Evolutionary conservation across 2,329 filamentous ascomycete species (phyloP).

Genomic region (Aspergillus sp.): DNA sequence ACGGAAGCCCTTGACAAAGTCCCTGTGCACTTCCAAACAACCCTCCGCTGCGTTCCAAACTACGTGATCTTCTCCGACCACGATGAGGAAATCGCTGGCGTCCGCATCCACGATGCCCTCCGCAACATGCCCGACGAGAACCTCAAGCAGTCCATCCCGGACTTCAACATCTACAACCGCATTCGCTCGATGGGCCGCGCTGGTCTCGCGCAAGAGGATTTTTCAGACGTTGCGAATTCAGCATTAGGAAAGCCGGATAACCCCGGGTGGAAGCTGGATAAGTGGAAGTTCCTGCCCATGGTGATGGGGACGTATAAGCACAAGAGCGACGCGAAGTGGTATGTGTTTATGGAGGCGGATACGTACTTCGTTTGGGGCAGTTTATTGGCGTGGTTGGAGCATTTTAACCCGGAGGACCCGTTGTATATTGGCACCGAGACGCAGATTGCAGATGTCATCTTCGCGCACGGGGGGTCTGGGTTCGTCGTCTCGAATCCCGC

Average conservation of each 20-base stretch:
- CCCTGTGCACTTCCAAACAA: slow-evolving; percentile 48
- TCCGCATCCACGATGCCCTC: slow-evolving; percentile 46
- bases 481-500: slow-evolving; percentile 48
- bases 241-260: slow-evolving; percentile 40
- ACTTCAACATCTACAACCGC: slow-evolving; percentile 47
- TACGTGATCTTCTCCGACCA: slow-evolving; percentile 55
- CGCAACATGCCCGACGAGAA: slow-evolving; percentile 33
- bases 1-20: slow-evolving; percentile 51
- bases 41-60: slow-evolving; percentile 49
- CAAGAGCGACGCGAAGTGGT: slow-evolving; percentile 49
- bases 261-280: slow-evolving; percentile 47
- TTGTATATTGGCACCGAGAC: slow-evolving; percentile 51
- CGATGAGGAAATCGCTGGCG: slow-evolving; percentile 45
- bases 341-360: slow-evolving; percentile 54
- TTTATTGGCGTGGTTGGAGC: slow-evolving; percentile 47
- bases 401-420: slow-evolving; percentile 43
- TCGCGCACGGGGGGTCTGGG: slow-evolving; percentile 49
- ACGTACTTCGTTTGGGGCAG: slow-evolving; percentile 52
- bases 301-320: slow-evolving; percentile 43
- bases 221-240: slow-evolving; percentile 33
- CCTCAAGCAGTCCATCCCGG: slow-evolving; percentile 31
- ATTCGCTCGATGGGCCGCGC: slow-evolving; percentile 38
- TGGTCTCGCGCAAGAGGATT: slow-evolving; percentile 34
- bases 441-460: slow-evolving; percentile 44
- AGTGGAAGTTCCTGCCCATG: slow-evolving; percentile 54